Base-by-base conservation (phyloP, 352 stramenopile genomes). In the Phytophthora ohioensis region DNA sequence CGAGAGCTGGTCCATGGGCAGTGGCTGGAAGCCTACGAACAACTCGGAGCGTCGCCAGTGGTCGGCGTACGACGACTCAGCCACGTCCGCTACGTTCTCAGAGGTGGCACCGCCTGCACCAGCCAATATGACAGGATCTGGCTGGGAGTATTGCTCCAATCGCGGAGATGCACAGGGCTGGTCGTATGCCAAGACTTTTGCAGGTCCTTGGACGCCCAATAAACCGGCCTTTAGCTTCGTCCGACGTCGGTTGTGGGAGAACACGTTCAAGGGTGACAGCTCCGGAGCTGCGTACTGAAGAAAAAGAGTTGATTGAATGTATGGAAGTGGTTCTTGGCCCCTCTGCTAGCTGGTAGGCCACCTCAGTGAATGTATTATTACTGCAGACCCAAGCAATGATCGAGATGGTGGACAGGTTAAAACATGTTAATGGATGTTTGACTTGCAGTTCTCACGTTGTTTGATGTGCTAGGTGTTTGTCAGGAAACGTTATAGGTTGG, bases 171-270 rank as follows among this genome's bases (percentile, higher is more conserved):
- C 65, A 13, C 67, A 88, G 41, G 87, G 87, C 7, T 94, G 87
- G 87, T 69, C 80, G 15, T 92, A 94, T 62, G 87, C 83, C 39
- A 80, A 78, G 52, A 84, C 81, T 17, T 92, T 89, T 52, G 53
- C 76, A 1, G 83, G 85, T 0, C 87, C 87, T 10, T 93, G 86
- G 74, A 75, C 82, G 10, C 66, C 79, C 9, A 84, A 71, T 15
- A 89, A 87, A 57, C 76, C 75, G 41, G 57, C 76, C 3, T 75
- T 86, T 45, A 83, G 74, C 71, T 88, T 90, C 53, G 85, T 90
- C 31, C 76, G 87, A 52, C 87, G 87, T 13, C 85, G 87, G 2
- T 34, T 91, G 38, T 94, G 85, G 85, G 82, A 93, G 54, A 92
- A 92, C 69, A 84, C 77, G 32, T 91, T 82, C 62, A 71, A 56